Evolutionary conservation across 768 basidiomycete genomes (phyloP), one percentile per base, ranked within the genome.

Genomic region (Panaeolus papilionaceus): DNA sequence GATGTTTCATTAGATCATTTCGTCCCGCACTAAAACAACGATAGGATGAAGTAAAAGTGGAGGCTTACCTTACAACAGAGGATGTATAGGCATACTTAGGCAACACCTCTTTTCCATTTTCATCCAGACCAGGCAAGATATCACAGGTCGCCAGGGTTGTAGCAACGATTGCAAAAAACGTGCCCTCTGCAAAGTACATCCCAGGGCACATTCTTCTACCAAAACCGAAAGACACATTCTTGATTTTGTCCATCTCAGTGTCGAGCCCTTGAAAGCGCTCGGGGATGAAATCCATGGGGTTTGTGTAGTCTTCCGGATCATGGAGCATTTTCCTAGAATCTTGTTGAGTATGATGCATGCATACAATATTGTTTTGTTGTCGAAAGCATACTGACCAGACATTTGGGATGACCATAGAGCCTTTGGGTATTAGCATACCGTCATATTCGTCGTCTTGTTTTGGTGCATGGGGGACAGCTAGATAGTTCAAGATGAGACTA

Each of bases 361-460:
- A 5, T 33, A 23, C 18, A 3, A 65, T 4, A 14, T 49, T 12
- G 9, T 18, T n/a, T 18, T 7, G 4, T 3, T 65, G 23, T 37
- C 47, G 3, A 65, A 45, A 38, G 2, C 4, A 47, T 1, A 39
- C 70, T 4, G 63, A 76, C 78, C 77, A 79, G 37, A 71, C 69
- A 62, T 80, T 78, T 5, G 69, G 72, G 28, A 77, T 64, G 20
- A 79, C 72, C 4, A 75, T 70, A 8, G 76, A 74, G n/a, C 74
- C 82, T 70, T 83, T 80, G 0, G 84, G 84, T 44, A 85, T 83
- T 28, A 77, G 72, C 63, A 80, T 77, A 0, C 82, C 83, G 8
- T 81, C 76, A 64, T 80, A 85, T 18, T 76, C 69, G 67, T 85
- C 85, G 44, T 85, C 81, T 68, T 77, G 33, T n/a, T 26, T 64